Base-by-base conservation (phyloP, 2,329 filamentous ascomycete species). In the Sporothrix pallida region DNA sequence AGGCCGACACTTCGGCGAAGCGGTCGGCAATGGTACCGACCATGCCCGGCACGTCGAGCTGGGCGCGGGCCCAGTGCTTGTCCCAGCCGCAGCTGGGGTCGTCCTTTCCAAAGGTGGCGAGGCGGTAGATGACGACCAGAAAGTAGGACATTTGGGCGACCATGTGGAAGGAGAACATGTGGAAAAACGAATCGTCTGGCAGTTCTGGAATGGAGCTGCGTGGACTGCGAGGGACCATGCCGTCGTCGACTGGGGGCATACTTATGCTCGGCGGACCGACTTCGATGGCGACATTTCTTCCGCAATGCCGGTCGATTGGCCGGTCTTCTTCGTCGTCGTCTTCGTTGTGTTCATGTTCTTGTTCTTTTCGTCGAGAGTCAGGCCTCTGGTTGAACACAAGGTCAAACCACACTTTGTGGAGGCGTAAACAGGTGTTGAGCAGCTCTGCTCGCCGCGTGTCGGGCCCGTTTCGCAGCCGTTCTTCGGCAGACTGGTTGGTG, bases 11-110 rank as follows among this genome's bases (percentile, higher is more conserved):
- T n/a, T 71, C 54, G 54, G 23, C 13, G 56, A 71, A 71, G 0
- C 37, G 37, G 13, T 44, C 48, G 54, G 48, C 72, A 10, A 72
- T 9, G 15, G 20, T 23, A 12, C 63, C 69, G 10, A 75, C 17
- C 56, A 62, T 65, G 3, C 23, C 17, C 1, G 48, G 68, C 3
- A 73, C n/a, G 17, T 67, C 48, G 9, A 75, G 70, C 50, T 70
- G 56, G 4, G 50, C 20, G 17, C 74, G 72, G 4, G 74, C 72
- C 63, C 70, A 67, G 15, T 65, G 44, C 44, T 23, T 42, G 63
- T 75, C 74, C 74, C 74, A 75, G 13, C 69, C 74, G 15, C 26
- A 58, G 23, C 50, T 37, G 46, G 56, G 67, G 37, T 73, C 72
- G 58, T 71, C 72, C 8, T 46, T 60, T 44, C 17, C 31, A 15